Base-by-base conservation (phyloP, 164 flowering plant genomes). In the Hamamelis virginiana region DNA sequence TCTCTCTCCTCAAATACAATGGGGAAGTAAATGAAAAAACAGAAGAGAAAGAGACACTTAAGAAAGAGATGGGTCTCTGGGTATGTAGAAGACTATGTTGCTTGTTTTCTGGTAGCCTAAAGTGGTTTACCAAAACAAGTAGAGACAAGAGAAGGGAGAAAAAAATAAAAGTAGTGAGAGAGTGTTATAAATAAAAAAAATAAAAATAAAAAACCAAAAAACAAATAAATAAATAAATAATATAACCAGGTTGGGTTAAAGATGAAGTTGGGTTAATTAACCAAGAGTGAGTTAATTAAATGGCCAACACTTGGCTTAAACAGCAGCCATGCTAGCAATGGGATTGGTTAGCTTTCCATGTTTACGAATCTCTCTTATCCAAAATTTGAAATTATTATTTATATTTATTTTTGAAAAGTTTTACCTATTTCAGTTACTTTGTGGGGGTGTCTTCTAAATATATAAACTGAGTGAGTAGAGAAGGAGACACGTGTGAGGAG, bases 291-390 rank as follows among this genome's bases (percentile, higher is more conserved):
- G 80, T 77, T 72, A 74, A 23, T n/a, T 6, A 60, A 64, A 8
- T 59, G 23, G 76, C 82, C 33, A 70, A 86, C 90, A 86, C 90
- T 78, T 86, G 88, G 80, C 87, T 22, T 27, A 1, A 41, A 23
- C 51, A 51, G 44, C 76, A 79, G 83, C 80, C 89, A 82, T 84
- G 90, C 90, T 82, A 26, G 85, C 87, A 82, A 82, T 84, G 14
- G 52, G 69, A 59, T 65, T 67, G 18, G 28, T 73, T 61, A 67
- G 45, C 69, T 61, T 67, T 56, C 21, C 21, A 51, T 22, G 62
- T 70, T 72, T 33, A 33, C 2, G 41, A 33, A 33, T 33, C 41
- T 33, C 41, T 33, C 41, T 33, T 33, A 33, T 33, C 41, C 6
- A 33, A 33, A 2, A 2, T 33, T 33, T 33, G 4, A 33, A 33